Conservation (phyloP, 495 filamentous ascomycete species). For the Geopyxis carbonaria region DNA sequence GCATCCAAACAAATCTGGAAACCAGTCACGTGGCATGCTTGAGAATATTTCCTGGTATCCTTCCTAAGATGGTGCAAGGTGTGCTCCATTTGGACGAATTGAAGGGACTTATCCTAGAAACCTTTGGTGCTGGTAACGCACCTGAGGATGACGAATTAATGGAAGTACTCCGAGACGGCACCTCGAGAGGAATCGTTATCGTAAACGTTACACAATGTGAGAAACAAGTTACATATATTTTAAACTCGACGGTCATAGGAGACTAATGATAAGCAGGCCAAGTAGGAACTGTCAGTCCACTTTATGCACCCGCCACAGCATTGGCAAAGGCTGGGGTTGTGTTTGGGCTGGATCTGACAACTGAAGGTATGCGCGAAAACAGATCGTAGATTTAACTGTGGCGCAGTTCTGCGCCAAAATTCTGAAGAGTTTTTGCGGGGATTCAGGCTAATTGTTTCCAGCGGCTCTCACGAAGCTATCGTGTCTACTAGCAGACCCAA, state of each 20-base stretch:
- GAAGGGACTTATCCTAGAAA: slow-evolving; percentile 75
- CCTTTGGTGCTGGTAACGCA: slow-evolving; percentile 89
- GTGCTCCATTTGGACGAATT: slow-evolving; percentile 65
- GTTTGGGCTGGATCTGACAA: slow-evolving; percentile 82
- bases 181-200: slow-evolving; percentile 66
- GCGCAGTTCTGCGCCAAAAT: too few species aligned
- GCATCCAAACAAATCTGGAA: slow-evolving; percentile 50
- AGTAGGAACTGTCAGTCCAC: slow-evolving; percentile 70
- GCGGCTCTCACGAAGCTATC: slow-evolving; percentile 87
- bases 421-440: too few species aligned
- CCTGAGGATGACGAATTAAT: slow-evolving; percentile 74
- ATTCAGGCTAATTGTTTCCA: slow-evolving; percentile 7
- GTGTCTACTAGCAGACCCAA: slow-evolving; percentile 59
- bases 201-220: slow-evolving; percentile 90
- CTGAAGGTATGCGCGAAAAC: slow-evolving; percentile 42
- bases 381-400: too few species aligned
- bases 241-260: not conserved
- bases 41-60: slow-evolving; percentile 89
- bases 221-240: too few species aligned
- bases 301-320: slow-evolving; percentile 81
- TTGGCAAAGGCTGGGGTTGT: slow-evolving; percentile 81
- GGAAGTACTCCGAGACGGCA: slow-evolving; percentile 58
- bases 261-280: slow-evolving; percentile 31
- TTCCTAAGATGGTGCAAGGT: slow-evolving; percentile 83
- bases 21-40: slow-evolving; percentile 83